Evolutionary conservation across 305 asterid genomes (phyloP).

Genomic region (Withania somnifera): DNA sequence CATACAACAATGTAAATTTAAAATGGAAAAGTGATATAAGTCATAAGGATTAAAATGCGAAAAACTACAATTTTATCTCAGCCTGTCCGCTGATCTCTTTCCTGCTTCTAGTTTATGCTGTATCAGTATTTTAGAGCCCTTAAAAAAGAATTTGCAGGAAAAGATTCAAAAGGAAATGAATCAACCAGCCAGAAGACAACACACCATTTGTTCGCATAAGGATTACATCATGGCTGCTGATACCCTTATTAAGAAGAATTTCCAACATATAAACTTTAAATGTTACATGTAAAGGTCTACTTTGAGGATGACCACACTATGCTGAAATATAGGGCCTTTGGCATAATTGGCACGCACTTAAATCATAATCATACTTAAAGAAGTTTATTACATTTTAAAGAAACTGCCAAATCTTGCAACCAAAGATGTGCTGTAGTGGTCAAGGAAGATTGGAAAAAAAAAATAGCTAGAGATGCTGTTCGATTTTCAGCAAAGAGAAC

Average conservation of each 20-base stretch:
- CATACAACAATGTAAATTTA: neutral
- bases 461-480: neutral
- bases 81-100: neutral
- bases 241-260: neutral
- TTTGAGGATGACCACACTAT: neutral
- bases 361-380: neutral
- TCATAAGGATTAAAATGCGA: neutral
- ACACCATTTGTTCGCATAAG: neutral
- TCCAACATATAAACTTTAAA: neutral
- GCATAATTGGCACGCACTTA: neutral
- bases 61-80: neutral
- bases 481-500: neutral
- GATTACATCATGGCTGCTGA: neutral
- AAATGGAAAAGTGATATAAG: neutral
- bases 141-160: neutral
- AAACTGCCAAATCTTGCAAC: neutral
- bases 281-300: neutral
- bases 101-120: neutral
- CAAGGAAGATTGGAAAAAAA: neutral
- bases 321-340: neutral
- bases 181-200: neutral
- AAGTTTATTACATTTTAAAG: neutral
- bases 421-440: neutral
- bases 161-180: neutral
- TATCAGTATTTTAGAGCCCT: neutral